Evolutionary conservation across 2,329 filamentous ascomycete genomes (phyloP).

Genomic region (Hortaea werneckii): DNA sequence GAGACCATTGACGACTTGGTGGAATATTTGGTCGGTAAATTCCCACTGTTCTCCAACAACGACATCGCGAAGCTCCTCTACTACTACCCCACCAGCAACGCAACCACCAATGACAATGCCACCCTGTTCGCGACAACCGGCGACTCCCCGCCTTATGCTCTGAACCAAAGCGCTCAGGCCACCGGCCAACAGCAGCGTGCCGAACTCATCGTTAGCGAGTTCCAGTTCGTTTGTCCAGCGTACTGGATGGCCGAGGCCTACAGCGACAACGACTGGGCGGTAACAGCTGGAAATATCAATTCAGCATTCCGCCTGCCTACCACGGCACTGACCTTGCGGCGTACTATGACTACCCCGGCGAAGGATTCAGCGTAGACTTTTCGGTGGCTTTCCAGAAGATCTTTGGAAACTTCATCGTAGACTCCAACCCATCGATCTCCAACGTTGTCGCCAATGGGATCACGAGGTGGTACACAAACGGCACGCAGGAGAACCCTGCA

Average conservation of each 20-base stretch:
- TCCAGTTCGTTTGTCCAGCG: slow-evolving; percentile 41
- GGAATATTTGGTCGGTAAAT: slow-evolving; percentile 30
- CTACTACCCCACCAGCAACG: slow-evolving; percentile 28
- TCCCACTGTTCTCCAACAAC: slow-evolving; percentile 31
- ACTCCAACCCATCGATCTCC: slow-evolving; percentile 32
- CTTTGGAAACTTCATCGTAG: slow-evolving; percentile 39
- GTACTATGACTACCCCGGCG: slow-evolving; percentile 23
- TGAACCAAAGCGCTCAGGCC: slow-evolving; percentile 40
- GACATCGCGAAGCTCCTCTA: slow-evolving; percentile 31
- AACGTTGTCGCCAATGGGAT: slow-evolving; percentile 21
- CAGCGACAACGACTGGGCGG: slow-evolving; percentile 12
- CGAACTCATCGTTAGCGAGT: slow-evolving; percentile 45
- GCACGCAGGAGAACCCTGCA: slow-evolving; percentile 4
- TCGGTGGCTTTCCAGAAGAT: slow-evolving; percentile 24
- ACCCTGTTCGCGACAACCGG: slow-evolving; percentile 24
- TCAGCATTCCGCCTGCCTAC: slow-evolving; percentile 32
- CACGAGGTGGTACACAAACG: slow-evolving; percentile 14
- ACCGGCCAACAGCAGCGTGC: slow-evolving; percentile 47
- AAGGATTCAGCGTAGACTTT: slow-evolving; percentile 5
- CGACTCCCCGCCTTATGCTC: slow-evolving; percentile 33
- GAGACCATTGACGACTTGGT: slow-evolving; percentile 31
- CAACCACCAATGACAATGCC: slow-evolving; percentile 13
- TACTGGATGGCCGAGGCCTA: slow-evolving; percentile 48
- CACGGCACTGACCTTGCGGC: slow-evolving; percentile 33
- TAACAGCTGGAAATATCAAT: slow-evolving; percentile 41